Conservation (phyloP, 1,284 basidiomycete species). For the Laetiporus sulphureus region DNA sequence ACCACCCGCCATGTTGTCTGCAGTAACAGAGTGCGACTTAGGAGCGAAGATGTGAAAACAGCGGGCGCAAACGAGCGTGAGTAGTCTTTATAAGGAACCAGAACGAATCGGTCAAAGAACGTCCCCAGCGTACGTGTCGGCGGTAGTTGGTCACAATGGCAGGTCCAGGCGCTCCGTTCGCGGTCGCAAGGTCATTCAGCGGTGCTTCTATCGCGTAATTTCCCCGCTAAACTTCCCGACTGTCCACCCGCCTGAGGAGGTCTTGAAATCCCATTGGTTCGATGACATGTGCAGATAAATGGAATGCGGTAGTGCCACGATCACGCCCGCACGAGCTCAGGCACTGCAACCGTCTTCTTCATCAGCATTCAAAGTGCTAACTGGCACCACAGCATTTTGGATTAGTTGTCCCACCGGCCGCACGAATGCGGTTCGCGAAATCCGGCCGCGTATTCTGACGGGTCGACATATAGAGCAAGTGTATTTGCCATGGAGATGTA, state of each 20-base stretch:
- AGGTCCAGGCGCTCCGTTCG: conserved; percentile 14
- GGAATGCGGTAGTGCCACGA: too few species aligned
- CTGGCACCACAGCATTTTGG: too few species aligned
- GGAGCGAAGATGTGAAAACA: conserved; percentile 17
- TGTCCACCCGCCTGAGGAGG: conserved; percentile 1
- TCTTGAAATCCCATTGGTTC: conserved; percentile 2
- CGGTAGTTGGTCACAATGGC: conserved; percentile 9
- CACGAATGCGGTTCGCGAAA: too few species aligned
- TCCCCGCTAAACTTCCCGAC: conserved; percentile 19
- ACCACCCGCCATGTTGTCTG: conserved; percentile 45
- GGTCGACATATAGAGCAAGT: too few species aligned
- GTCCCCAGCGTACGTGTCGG: conserved; percentile 5
- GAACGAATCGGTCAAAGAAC: conserved; percentile 6
- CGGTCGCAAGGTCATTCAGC: conserved; percentile 20
- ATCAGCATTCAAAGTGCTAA: background rate
- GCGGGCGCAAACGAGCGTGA: conserved; percentile 23
- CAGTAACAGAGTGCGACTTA: conserved; percentile 8
- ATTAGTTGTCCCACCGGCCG: too few species aligned
- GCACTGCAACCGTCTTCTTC: background rate
- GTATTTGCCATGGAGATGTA: too few species aligned
- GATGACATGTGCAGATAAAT: background rate
- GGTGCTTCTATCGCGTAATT: conserved; percentile 25
- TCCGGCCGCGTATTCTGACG: too few species aligned
- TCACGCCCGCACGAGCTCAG: too few species aligned
- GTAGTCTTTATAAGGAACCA: conserved; percentile 23